phyloP scores from a whole-genome alignment of 1,284 basidiomycete genomes.

The Spongispora temasekensis region DNA sequence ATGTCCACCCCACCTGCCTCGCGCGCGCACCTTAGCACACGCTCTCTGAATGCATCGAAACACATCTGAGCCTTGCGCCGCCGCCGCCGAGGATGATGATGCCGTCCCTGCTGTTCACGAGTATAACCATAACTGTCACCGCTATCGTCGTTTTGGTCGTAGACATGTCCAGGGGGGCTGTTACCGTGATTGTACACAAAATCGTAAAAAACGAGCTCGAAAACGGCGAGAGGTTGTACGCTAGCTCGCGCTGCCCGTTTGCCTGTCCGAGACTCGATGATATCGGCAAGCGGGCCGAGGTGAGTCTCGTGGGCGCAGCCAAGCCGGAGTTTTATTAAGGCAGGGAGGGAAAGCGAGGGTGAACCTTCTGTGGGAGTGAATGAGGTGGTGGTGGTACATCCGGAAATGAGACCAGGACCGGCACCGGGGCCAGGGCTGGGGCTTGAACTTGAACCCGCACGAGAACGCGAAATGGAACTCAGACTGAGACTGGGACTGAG shows the following conservation, averaged over 20 bases:
- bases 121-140: too few relatives aligned
- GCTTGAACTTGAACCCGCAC: background rate
- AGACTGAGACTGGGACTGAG: background rate
- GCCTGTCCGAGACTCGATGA: conserved; percentile 23
- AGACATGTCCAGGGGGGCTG: background rate
- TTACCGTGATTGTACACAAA: conserved; percentile 19
- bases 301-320: conserved; percentile 25
- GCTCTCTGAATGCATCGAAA: conserved; percentile 22
- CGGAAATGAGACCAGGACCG: too few relatives aligned
- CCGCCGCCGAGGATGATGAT: too few relatives aligned
- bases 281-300: conserved; percentile 14
- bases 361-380: too few relatives aligned
- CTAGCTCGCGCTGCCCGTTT: conserved; percentile 8
- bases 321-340: conserved; percentile 20
- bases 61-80: conserved; percentile 9
- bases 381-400: too few relatives aligned
- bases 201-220: conserved; percentile 30
- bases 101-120: too few relatives aligned
- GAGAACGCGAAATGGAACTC: background rate
- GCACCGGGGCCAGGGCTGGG: too few relatives aligned
- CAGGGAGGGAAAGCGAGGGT: conserved; percentile 12
- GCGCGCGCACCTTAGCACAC: conserved; percentile 24
- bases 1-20: conserved; percentile 24
- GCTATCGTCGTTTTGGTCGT: background rate
- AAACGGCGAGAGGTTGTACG: conserved; percentile 16